phyloP scores from a whole-genome alignment of 176 grass and related monocot genomes.

The Alloteropsis semialata region DNA sequence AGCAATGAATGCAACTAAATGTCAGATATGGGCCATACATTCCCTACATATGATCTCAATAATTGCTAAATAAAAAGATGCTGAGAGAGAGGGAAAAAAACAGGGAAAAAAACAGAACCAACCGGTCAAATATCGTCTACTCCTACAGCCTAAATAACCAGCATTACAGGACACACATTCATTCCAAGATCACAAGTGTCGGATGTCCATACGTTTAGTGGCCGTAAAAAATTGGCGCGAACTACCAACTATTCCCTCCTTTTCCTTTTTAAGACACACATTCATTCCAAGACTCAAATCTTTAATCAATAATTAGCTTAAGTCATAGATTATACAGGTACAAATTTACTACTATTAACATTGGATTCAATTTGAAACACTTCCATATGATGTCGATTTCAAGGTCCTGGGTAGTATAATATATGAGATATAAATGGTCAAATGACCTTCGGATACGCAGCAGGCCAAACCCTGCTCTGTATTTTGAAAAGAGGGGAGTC shows the following conservation, averaged over 20 bases:
- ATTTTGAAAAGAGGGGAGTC: neutral
- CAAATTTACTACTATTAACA: neutral
- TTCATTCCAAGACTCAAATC: neutral
- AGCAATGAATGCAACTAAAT: conserved; percentile 15
- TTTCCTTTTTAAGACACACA: neutral
- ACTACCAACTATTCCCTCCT: neutral
- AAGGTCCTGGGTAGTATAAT: neutral
- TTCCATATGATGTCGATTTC: neutral
- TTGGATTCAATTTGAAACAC: too few relatives aligned
- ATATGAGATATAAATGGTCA: neutral
- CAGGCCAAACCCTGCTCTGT: neutral
- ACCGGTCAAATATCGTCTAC: neutral
- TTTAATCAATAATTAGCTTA: neutral
- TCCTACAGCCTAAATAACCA: neutral
- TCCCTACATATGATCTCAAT: neutral
- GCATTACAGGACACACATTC: too few relatives aligned
- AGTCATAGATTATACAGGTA: neutral
- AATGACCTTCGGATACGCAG: neutral
- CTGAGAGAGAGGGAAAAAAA: too few relatives aligned
- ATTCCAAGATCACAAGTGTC: too few relatives aligned
- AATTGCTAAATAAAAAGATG: neutral
- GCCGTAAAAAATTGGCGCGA: neutral
- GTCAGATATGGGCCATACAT: conserved; percentile 12
- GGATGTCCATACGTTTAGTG: neutral
- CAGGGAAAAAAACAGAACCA: conserved; percentile 5